Evolutionary conservation across 352 stramenopile species (phyloP), one percentile per base, ranked within the genome.

Genomic region (Phytophthora megakarya): DNA sequence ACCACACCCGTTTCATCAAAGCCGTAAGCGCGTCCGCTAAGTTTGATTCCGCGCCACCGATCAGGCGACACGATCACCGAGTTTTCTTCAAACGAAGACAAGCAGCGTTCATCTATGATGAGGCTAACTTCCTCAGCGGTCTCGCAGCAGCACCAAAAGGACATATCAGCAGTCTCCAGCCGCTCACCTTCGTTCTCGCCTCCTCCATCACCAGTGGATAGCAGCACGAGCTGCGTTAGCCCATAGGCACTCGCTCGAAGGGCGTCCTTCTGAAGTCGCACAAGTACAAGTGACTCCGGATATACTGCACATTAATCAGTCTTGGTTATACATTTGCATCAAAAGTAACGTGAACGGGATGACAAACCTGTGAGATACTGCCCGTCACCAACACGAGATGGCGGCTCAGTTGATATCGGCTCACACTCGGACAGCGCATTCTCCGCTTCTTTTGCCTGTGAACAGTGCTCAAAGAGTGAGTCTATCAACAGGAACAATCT

Each of bases 1-100:
- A 95, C 88, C 23, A 96, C 81, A 30, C 88, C 88, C 6, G 84
- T 96, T 58, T 95, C 88, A 58, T 96, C 84, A 53, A 96, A 96
- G 16, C 81, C 83, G 60, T 90, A 95, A 11, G 77, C 80, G 7
- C 85, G 80, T 6, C 88, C 88, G 44, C 86, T 88, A 21, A 96
- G 67, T 38, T 93, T 92, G 54, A 96, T 96, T 12, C 86, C 85
- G 19, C 84, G 80, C 88, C 88, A 96, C 11, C 84, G 83, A 65
- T 96, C 86, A 7, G 85, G 88, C 3, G 86, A 92, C 37, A 93
- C 79, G 26, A 94, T 92, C 22, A 96, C 64, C n/a, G 81, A 72
- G 22, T 89, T 66, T 23, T 90, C 67, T 22, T 86, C 65, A 44
- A 96, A 96, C 33, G 78, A 76, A n/a, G 60, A 4, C 9, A 93